These are phyloP conservation scores for Eucalyptus polybractea DNA, from an alignment of 345 rosid species.

Conservation along the genomic window DNA sequence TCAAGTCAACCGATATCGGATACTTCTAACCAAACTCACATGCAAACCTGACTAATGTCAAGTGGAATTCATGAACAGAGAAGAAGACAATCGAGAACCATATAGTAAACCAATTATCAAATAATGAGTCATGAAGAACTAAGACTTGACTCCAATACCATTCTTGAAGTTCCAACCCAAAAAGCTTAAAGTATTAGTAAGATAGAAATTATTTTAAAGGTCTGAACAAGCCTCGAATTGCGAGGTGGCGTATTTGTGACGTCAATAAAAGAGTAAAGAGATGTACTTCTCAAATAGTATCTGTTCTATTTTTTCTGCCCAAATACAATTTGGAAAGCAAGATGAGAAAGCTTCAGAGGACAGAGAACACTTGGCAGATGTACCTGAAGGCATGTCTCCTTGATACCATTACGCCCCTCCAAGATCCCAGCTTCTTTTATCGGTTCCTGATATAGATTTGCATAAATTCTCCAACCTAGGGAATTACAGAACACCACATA, in stretches of 20 bases:
- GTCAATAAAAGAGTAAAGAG: not conserved
- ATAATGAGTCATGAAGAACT: not conserved
- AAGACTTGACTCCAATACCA: not conserved
- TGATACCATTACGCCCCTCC: conserved; percentile 99
- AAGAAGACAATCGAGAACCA: not conserved
- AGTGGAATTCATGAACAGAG: not conserved
- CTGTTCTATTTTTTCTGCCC: not conserved
- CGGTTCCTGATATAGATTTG: conserved; percentile 53
- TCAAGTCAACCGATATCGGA: not conserved
- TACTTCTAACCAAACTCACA: not conserved
- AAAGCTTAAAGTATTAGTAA: not conserved
- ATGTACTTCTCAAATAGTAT: not conserved
- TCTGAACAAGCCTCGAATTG: not conserved
- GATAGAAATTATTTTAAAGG: not conserved
- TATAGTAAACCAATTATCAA: not conserved
- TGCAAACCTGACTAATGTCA: not conserved
- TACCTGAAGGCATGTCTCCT: conserved; percentile 99
- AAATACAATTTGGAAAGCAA: not conserved
- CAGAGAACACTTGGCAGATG: not conserved
- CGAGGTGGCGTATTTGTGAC: not conserved
- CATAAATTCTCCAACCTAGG: conserved; percentile 6
- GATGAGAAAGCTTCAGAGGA: not conserved
- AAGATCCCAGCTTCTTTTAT: conserved; percentile 98
- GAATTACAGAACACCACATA: not conserved
- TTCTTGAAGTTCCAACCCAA: not conserved